Base-by-base conservation (phyloP, 1,139 yeast species). In the Pichia sp. region DNA sequence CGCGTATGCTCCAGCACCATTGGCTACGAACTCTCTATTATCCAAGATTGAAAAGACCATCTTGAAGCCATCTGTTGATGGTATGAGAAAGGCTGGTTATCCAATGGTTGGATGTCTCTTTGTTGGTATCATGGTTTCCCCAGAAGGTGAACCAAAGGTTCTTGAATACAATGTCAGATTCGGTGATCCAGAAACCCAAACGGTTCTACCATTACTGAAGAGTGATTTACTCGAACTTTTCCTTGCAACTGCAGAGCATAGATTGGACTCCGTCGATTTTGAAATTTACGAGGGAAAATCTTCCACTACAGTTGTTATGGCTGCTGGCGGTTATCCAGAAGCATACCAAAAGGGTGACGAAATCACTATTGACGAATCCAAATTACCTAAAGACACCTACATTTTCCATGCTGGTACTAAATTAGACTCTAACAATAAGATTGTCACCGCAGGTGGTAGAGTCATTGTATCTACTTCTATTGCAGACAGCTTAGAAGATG, bases 131-230 rank as follows among this genome's bases (percentile, higher is more conserved):
- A 93, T 93, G 82, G 71, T 93, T 48, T 75, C 94, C 13, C 75
- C 78, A 23, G 52, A 64, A 30, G 94, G 95, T 34, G 73, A 64
- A 48, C 97, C 98, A 49, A 85, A 86, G 65, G 96, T 88, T 10
- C 72, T 93, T 54, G 99, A 93, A 63, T 93, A 93, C 64, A 93
- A 93, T 51, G 96, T 91, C 37, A 77, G 99, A 63, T 93, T 93
- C 51, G 99, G 99, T 44, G 99, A 93, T 60, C 99, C 99, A 48
- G 99, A 93, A 65, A 91, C 97, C 28, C 98, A 93, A 66, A 84
- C 96, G 5, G 94, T 91, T 23, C 69, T 93, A 55, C 96, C 96
- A 13, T 70, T 93, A 53, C 68, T 93, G 47, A 88, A 84, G 42
- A 81, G 95, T 17, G 98, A 93, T 62, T 71, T 93, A 53, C 94